These are phyloP conservation scores for Entoloma clypeatum DNA, from an alignment of 1,284 basidiomycete genomes.

Conservation along the genomic window DNA sequence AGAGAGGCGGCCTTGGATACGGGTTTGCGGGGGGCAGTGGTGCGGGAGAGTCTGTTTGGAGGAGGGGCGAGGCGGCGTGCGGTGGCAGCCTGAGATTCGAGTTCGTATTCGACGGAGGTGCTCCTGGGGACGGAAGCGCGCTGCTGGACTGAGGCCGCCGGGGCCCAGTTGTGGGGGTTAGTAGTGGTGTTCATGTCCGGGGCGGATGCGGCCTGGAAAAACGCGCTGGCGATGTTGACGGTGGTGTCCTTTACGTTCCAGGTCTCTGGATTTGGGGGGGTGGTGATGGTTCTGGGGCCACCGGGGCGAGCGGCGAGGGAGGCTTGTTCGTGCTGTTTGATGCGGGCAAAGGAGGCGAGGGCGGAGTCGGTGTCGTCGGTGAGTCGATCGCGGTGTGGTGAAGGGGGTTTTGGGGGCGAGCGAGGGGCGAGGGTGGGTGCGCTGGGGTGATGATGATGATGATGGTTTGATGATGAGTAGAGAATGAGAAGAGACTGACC, in stretches of 20 bases:
- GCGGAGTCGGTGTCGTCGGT: constrained; percentile 39
- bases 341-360: constrained; percentile 35
- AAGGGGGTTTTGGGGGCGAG: constrained; percentile 53
- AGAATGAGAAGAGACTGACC: constrained; percentile 39
- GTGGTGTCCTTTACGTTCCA: constrained; percentile 76
- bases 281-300: constrained; percentile 35
- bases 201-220: constrained; percentile 61
- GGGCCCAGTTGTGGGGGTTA: constrained; percentile 63
- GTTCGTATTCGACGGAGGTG: constrained; percentile 76
- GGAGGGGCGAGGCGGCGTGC: constrained; percentile 56
- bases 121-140: constrained; percentile 54
- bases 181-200: constrained; percentile 49
- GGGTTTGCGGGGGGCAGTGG: constrained; percentile 35
- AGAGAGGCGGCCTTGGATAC: constrained; percentile 48
- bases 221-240: constrained; percentile 80
- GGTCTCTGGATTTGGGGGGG: constrained; percentile 56
- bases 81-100: constrained; percentile 50
- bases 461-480: constrained; percentile 16
- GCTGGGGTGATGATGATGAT: constrained; percentile 36
- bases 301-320: constrained; percentile 28
- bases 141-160: constrained; percentile 47
- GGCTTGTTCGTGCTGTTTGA: constrained; percentile 47
- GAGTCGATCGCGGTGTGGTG: constrained; percentile 27
- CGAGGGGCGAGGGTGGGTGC: constrained; percentile 54
- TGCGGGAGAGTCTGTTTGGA: constrained; percentile 40